Evolutionary conservation across 1,139 yeast genomes (phyloP), one percentile per base, ranked within the genome.

Genomic region (Geotrichum citri-aurantii): DNA sequence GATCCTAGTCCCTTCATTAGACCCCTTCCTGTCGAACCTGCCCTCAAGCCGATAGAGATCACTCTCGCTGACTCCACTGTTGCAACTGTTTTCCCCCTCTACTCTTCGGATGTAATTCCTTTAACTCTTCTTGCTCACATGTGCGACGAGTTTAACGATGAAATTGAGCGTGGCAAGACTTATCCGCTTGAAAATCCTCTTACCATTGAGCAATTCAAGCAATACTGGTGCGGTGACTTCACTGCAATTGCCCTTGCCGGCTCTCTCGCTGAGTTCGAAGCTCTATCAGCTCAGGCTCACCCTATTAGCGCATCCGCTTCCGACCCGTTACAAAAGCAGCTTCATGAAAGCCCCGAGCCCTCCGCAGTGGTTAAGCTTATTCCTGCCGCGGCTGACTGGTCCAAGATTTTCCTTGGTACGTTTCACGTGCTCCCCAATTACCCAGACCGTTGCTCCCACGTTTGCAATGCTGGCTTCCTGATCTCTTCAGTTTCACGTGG

Each of bases 111-210:
- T 46, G 69, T 75, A 8, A 73, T 91, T 7, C 96, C 97, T 0
- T 80, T 80, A 0, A 88, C 86, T 0, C 74, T 91, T 24, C 68
- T 88, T 31, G 84, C 85, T 2, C 88, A 88, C 68, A 69, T 91
- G 55, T 81, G 88, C 63, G 95, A 88, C 66, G 95, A 90, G 72
- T 85, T 86, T 73, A 90, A 90, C 70, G 85, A 85, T 82, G 96
- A 90, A 68, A 82, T 91, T 23, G 89, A 84, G 62, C 77, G 86
- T 56, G 96, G 97, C 48, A 91, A 86, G 62, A 86, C 95, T 2
- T 84, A 84, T 67, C 89, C 96, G 1, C 85, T 85, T 68, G 84
- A 85, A 64, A 91, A 86, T 59, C 81, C 86, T 1, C 72, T 87
- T 54, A 79, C 82, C 27, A 71, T 84, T 44, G 85, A 83, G 46